Percentiles rank a stretch among this genome's conserved stretches.
Evolutionary conservation across 169 alveolate genomes (phyloP).

Genomic region (Cryptosporidium tyzzeri): DNA sequence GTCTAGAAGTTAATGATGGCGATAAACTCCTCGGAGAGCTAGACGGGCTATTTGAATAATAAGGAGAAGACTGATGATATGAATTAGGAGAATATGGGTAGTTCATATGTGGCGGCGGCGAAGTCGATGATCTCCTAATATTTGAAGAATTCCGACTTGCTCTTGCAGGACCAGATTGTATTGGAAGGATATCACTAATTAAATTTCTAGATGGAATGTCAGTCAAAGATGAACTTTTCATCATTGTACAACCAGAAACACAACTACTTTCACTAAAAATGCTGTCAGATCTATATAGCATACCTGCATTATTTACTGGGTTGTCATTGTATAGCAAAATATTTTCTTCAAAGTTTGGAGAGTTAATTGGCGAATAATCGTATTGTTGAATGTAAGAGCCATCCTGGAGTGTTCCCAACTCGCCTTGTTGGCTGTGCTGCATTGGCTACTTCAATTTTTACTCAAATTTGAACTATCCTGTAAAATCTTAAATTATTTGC

Average conservation of each 20-base stretch:
- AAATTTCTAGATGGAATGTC: background rate
- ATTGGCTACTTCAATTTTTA: conserved; percentile 8
- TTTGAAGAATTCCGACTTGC: conserved; percentile 3
- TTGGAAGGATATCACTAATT: background rate
- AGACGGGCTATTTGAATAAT: conserved; percentile 38
- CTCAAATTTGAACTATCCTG: background rate
- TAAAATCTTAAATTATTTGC: background rate
- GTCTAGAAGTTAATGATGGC: conserved; percentile 40
- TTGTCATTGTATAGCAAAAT: conserved; percentile 16
- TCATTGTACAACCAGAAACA: conserved; percentile 46
- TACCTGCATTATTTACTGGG: background rate
- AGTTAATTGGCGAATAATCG: conserved; percentile 2
- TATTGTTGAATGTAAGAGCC: conserved; percentile 55
- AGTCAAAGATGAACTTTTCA: conserved; percentile 22
- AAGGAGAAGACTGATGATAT: conserved; percentile 49
- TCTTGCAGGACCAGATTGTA: conserved; percentile 22
- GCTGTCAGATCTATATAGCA: conserved; percentile 59
- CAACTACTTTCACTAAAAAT: conserved; percentile 37
- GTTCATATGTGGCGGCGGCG: conserved; percentile 26
- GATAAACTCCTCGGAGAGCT: conserved; percentile 67
- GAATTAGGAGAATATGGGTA: conserved; percentile 57
- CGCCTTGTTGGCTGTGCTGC: conserved; percentile 30
- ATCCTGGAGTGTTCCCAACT: conserved; percentile 12
- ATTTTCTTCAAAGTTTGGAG: conserved; percentile 38
- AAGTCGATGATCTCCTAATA: conserved; percentile 43